A percentile compares a stretch with the other conserved stretches of the same genome.
Conservation (phyloP, 2,329 filamentous ascomycete genomes). For the Colletotrichum gloeosporioides region DNA sequence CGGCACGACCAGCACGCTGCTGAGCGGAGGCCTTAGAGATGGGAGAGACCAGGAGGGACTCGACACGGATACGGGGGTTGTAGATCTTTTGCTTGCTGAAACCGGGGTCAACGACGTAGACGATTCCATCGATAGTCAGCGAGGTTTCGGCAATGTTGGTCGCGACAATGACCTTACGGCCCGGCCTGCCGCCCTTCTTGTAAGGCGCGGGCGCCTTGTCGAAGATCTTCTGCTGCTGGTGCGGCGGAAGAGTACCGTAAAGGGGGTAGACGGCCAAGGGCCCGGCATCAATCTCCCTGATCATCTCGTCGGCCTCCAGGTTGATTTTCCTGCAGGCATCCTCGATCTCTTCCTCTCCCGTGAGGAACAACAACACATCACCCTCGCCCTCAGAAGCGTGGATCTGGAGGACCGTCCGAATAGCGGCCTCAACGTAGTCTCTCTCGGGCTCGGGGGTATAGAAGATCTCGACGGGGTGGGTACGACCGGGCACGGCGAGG, state of each 20-base stretch:
- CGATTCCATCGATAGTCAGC: constrained; percentile 97
- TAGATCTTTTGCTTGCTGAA: constrained; percentile 99
- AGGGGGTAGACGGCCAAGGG: constrained; percentile 91
- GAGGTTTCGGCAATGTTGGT: constrained; percentile 99
- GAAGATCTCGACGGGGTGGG: constrained; percentile 96
- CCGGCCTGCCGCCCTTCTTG: constrained; percentile 79
- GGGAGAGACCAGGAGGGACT: constrained; percentile 95
- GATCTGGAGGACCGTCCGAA: constrained; percentile 95
- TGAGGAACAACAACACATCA: constrained; percentile 93
- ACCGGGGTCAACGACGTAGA: constrained; percentile 98
- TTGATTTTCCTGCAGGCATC: constrained; percentile 92
- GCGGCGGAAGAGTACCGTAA: constrained; percentile 90
- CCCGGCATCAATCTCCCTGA: constrained; percentile 88
- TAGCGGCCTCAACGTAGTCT: constrained; percentile 95
- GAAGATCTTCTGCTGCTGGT: constrained; percentile 95
- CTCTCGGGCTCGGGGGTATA: constrained; percentile 96
- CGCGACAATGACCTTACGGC: constrained; percentile 92
- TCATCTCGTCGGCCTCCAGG: constrained; percentile 90
- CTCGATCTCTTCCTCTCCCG: constrained; percentile 98
- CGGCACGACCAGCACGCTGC: constrained; percentile 97
- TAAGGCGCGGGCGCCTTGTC: constrained; percentile 80
- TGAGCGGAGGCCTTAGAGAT: constrained; percentile 98
- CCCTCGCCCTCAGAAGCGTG: constrained; percentile 92
- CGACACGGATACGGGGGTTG: constrained; percentile 94
- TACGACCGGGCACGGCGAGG: constrained; percentile 92